These are phyloP conservation scores for Sphaerulina musiva DNA, from an alignment of 2,329 filamentous ascomycete genomes.

Conservation along the genomic window DNA sequence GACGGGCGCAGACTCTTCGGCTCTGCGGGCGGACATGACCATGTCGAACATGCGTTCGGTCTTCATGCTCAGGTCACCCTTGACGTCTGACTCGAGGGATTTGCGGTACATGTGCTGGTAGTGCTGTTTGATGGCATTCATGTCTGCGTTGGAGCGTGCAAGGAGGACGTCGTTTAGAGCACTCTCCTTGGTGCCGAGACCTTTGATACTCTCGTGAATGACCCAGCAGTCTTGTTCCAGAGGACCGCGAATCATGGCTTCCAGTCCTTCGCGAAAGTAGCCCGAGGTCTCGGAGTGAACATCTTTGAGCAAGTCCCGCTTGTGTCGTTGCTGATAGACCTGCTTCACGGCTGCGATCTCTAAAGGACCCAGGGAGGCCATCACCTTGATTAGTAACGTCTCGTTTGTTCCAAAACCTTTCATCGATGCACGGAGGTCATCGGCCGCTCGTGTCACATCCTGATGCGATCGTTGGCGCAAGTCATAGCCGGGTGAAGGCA, in stretches of 20 bases:
- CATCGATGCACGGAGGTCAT: conserved; percentile 73
- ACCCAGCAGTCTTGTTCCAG: conserved; percentile 67
- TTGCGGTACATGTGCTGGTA: conserved; percentile 64
- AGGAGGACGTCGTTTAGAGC: conserved; percentile 83
- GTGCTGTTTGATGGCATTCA: conserved; percentile 74
- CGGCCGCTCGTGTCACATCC: conserved; percentile 62
- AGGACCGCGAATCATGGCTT: conserved; percentile 71
- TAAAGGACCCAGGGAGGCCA: conserved; percentile 68
- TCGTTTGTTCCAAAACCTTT: conserved; percentile 92
- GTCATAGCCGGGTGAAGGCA: conserved; percentile 68
- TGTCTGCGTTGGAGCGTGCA: conserved; percentile 75
- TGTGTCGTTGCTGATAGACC: conserved; percentile 59
- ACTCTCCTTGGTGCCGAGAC: conserved; percentile 77
- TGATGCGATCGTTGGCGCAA: conserved; percentile 60
- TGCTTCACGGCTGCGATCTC: conserved; percentile 64
- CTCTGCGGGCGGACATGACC: conserved; percentile 65
- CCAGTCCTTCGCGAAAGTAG: conserved; percentile 66
- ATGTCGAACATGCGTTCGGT: conserved; percentile 81
- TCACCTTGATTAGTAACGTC: conserved; percentile 61
- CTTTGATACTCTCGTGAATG: conserved; percentile 65
- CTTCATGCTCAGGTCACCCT: conserved; percentile 74
- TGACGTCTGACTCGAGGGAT: conserved; percentile 64
- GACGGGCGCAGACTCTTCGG: conserved; percentile 71
- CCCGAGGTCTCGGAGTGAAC: conserved; percentile 68
- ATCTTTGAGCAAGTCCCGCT: conserved; percentile 65